Evolutionary conservation across 2,329 filamentous ascomycete species (phyloP).

Genomic region (Trichoderma atrobrunneum): DNA sequence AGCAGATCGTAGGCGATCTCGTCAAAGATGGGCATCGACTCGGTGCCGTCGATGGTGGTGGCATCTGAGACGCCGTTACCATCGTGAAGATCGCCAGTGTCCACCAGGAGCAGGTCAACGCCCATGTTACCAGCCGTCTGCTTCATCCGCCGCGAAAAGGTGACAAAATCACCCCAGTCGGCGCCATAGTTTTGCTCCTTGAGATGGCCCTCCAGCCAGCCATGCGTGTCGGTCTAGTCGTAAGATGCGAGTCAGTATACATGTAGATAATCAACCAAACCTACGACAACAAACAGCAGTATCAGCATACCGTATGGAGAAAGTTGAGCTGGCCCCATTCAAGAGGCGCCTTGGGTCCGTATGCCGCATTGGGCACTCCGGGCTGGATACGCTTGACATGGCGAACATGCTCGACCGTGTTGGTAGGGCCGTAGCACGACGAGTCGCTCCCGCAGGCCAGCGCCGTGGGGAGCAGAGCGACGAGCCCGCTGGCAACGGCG

Average conservation of each 20-base stretch:
- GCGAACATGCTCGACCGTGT: conserved; percentile 44
- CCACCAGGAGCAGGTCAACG: conserved; percentile 59
- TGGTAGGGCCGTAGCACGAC: conserved; percentile 41
- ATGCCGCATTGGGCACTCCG: conserved; percentile 40
- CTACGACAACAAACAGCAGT: not conserved
- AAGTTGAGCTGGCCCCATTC: conserved; percentile 65
- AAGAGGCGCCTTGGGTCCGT: conserved; percentile 44
- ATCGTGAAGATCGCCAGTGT: conserved; percentile 66
- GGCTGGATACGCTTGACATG: conserved; percentile 50
- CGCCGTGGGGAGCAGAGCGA: conserved; percentile 22
- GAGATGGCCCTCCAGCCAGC: conserved; percentile 59
- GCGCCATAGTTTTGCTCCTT: conserved; percentile 63
- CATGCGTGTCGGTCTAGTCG: conserved; percentile 55
- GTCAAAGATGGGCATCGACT: conserved; percentile 48
- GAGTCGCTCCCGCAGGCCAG: conserved; percentile 36
- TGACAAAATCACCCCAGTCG: conserved; percentile 65
- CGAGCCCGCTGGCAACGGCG: conserved; percentile 18
- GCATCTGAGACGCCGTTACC: conserved; percentile 62
- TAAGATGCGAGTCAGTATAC: not conserved
- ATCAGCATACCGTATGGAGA: conserved; percentile 48
- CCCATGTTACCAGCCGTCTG: conserved; percentile 53
- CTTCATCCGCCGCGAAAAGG: conserved; percentile 59
- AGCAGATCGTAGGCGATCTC: conserved; percentile 44
- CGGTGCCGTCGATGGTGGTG: conserved; percentile 53
- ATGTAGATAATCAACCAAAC: not conserved